phyloP scores from a whole-genome alignment of 2,329 filamentous ascomycete species.

The Aspergillus oerlinghausenensis region DNA sequence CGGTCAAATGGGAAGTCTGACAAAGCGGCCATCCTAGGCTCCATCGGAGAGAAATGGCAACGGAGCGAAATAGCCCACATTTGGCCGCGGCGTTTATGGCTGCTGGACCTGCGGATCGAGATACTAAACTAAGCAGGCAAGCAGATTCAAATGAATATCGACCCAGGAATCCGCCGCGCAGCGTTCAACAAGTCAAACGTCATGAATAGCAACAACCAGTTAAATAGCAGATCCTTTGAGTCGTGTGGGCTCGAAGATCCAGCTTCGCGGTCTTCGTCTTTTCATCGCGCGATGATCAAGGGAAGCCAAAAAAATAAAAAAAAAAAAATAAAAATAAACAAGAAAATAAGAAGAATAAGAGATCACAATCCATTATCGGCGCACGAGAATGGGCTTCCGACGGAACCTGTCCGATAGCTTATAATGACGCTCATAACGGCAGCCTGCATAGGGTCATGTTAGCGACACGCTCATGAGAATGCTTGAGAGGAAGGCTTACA shows the following conservation, averaged over 20 bases:
- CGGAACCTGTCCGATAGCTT: conserved; percentile 60
- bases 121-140: background rate
- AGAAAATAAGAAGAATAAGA: conserved; percentile 3
- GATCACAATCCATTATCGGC: conserved; percentile 42
- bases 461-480: conserved; percentile 36
- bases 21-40: background rate
- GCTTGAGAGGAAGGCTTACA: conserved; percentile 28
- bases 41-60: too few species aligned
- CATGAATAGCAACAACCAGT: background rate
- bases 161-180: background rate
- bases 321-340: conserved; percentile 7
- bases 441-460: conserved; percentile 25
- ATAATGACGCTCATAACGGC: conserved; percentile 52
- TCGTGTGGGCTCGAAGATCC: background rate
- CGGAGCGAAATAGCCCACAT: background rate
- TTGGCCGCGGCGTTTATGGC: background rate
- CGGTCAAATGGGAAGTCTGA: background rate
- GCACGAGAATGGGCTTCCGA: conserved; percentile 72
- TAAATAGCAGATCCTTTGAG: background rate
- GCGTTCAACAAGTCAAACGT: background rate
- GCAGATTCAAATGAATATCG: background rate
- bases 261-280: background rate
- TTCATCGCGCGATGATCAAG: background rate
- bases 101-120: background rate
- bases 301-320: conserved; percentile 3